phyloP scores from a whole-genome alignment of 2,329 filamentous ascomycete species.

The Macroventuria anomochaeta region DNA sequence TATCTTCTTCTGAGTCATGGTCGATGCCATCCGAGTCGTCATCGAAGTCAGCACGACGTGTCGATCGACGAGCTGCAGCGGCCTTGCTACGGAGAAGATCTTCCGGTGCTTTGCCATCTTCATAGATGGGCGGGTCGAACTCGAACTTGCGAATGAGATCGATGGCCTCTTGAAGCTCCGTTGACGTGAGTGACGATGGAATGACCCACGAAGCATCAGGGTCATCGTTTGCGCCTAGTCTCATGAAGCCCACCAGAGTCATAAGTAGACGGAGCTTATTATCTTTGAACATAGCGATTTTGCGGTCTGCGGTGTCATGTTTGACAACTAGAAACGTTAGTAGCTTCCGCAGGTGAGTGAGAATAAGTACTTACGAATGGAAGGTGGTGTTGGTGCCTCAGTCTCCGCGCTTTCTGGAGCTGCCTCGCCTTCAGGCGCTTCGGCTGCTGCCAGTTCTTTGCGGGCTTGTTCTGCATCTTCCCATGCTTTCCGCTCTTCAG shows the following conservation, averaged over 20 bases:
- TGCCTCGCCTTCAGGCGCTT: conserved; percentile 28
- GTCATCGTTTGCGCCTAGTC: conserved; percentile 71
- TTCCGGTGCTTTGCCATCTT: conserved; percentile 75
- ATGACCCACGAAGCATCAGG: conserved; percentile 80
- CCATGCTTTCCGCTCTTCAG: conserved; percentile 78
- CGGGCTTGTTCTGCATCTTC: conserved; percentile 72
- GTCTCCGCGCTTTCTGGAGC: conserved; percentile 46
- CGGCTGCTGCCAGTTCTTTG: conserved; percentile 50
- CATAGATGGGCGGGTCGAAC: conserved; percentile 77
- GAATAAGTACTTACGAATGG: conserved; percentile 49
- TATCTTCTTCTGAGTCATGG: conserved; percentile 60
- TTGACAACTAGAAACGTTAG: conserved; percentile 42
- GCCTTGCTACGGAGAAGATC: conserved; percentile 79
- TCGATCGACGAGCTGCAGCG: conserved; percentile 50
- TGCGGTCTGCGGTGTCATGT: conserved; percentile 69
- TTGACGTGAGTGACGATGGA: conserved; percentile 68
- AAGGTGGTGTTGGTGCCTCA: conserved; percentile 48
- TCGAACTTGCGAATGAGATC: conserved; percentile 78
- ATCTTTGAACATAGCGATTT: conserved; percentile 85
- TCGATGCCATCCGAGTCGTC: conserved; percentile 70
- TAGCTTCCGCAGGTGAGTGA: conserved; percentile 29
- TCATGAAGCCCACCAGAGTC: conserved; percentile 73
- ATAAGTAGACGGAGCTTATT: conserved; percentile 85
- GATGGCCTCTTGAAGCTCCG: conserved; percentile 71
- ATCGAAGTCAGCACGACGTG: conserved; percentile 67